A percentile compares a stretch with the other conserved stretches of the same genome.
phyloP scores from a whole-genome alignment of 345 rosid genomes.

The Conringia planisiliqua region DNA sequence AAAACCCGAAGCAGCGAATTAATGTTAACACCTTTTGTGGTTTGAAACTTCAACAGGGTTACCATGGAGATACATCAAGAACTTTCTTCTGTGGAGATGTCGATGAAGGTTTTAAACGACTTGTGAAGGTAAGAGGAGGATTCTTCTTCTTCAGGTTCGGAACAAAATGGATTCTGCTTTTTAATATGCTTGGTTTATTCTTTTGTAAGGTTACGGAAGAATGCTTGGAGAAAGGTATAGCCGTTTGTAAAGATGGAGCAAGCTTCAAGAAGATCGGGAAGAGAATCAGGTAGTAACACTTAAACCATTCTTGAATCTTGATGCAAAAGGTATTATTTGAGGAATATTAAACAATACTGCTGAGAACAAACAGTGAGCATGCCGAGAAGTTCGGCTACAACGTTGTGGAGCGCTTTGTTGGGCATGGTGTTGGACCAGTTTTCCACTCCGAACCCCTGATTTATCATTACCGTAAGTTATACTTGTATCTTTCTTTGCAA shows the following conservation, averaged over 20 bases:
- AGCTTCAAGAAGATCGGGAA: conserved; percentile 90
- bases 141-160: background rate
- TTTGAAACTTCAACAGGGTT: conserved; percentile 51
- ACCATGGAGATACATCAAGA: conserved; percentile 96
- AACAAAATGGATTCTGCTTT: background rate
- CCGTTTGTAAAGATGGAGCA: conserved; percentile 89
- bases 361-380: conserved; percentile 57
- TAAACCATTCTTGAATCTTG: background rate
- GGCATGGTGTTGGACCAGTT: conserved; percentile 84
- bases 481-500: background rate
- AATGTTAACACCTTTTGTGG: background rate
- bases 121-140: conserved; percentile 50
- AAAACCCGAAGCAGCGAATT: background rate
- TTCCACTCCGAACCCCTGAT: conserved; percentile 88
- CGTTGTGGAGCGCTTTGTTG: conserved; percentile 93
- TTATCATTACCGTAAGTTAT: conserved; percentile 68
- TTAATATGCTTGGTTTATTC: background rate
- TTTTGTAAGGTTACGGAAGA: conserved; percentile 71
- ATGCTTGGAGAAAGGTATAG: conserved; percentile 88
- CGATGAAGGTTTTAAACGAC: conserved; percentile 47
- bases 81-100: conserved; percentile 82
- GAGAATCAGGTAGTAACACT: conserved; percentile 61
- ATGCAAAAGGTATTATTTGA: background rate
- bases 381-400: conserved; percentile 82
- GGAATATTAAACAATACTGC: background rate